These are phyloP conservation scores for Fusarium coicis DNA, from an alignment of 2,329 filamentous ascomycete species.

Conservation along the genomic window DNA sequence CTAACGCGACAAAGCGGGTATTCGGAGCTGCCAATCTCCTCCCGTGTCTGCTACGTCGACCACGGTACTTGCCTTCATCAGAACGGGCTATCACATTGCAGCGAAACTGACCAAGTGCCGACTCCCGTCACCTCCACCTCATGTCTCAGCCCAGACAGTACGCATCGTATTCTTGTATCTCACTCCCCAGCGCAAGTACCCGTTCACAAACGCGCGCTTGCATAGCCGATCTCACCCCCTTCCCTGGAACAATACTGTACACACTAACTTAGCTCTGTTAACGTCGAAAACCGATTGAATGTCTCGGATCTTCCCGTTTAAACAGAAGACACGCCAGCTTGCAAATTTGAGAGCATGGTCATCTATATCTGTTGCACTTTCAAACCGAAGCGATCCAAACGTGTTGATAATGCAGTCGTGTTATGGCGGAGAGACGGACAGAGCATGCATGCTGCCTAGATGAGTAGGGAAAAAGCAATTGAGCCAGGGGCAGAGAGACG, in stretches of 20 bases:
- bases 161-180: background rate
- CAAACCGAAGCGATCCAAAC: background rate
- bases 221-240: background rate
- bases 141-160: background rate
- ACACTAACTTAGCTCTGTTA: background rate
- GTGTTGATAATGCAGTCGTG: background rate
- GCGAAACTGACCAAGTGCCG: background rate
- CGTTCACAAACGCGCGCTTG: background rate
- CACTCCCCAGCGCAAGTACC: background rate
- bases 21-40: background rate
- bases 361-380: fast-evolving
- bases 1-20: background rate
- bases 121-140: background rate
- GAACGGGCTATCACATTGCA: background rate
- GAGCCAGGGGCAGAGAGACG: background rate
- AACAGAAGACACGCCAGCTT: background rate
- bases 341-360: background rate
- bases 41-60: background rate
- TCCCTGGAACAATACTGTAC: background rate
- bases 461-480: background rate
- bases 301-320: background rate
- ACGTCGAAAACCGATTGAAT: background rate
- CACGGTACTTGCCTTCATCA: background rate
- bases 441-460: background rate
- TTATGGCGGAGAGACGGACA: background rate